Conservation (phyloP, 139 green algal species). For the Chlorella sorokiniana region DNA sequence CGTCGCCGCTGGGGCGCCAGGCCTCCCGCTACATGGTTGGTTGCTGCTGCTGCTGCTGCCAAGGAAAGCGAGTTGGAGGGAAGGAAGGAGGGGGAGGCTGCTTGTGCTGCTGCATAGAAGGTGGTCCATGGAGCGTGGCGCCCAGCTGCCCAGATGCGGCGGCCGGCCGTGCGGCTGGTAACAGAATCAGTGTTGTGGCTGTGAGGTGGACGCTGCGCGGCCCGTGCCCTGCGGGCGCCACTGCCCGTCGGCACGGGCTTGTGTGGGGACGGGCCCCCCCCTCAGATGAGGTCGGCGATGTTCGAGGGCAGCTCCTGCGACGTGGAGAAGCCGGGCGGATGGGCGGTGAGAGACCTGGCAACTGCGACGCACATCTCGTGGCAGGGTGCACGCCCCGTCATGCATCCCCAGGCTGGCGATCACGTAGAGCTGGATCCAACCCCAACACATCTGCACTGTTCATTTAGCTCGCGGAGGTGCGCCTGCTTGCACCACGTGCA, state of each 20-base stretch:
- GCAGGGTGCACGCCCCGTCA: no score
- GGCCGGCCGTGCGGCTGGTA: no score
- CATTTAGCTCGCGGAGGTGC: no score
- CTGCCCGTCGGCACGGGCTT: constrained; percentile 7
- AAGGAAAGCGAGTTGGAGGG: neutral
- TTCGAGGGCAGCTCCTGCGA: constrained; percentile 92
- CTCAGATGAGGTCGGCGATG: constrained; percentile 87
- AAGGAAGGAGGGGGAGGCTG: neutral
- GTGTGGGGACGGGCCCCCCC: neutral
- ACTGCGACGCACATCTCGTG: no score
- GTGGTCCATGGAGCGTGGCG: neutral
- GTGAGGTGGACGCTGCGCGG: neutral
- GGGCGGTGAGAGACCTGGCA: neutral
- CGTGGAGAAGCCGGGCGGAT: no score
- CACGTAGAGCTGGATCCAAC: no score
- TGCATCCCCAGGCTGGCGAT: no score
- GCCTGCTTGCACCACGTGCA: neutral
- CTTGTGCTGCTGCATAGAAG: neutral
- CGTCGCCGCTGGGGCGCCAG: neutral
- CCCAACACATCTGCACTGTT: no score
- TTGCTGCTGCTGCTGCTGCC: neutral
- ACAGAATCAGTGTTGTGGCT: no score
- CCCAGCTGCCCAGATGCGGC: no score
- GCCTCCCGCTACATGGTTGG: neutral
- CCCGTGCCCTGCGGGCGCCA: constrained; percentile 11